Evolutionary conservation across 108 stramenopile genomes (phyloP), one percentile per base, ranked within the genome.

Genomic region (Nitzschia sp.): DNA sequence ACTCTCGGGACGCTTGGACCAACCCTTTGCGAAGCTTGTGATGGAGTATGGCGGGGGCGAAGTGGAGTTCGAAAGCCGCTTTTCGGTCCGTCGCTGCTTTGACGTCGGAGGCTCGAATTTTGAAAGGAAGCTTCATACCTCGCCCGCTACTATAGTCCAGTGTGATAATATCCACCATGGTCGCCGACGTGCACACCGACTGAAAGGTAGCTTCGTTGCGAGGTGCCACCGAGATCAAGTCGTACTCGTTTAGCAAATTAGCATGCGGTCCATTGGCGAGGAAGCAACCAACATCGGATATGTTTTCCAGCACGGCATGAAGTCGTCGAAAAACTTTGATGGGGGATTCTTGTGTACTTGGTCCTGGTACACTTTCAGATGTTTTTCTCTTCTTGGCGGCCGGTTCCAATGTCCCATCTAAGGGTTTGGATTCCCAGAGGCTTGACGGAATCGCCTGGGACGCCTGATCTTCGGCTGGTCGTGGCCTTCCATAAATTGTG

Each of bases 301-400:
- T 58, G 66, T 85, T 82, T 84, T 92, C 90, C 13, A 92, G 27
- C 31, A 89, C 78, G 21, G 74, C 74, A 59, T 89, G 87, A 53
- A 92, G 72, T 57, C 90, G 57, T 59, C 86, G 77, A 53, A 80
- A 48, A 59, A 86, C 23, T 9, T 54, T 15, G 19, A 76, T 72
- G 5, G 59, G 38, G 1, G 21, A 35, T 48, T 72, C 63, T 42
- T 72, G 18, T 1, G 27, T 25, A n/a, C 4, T 31, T 13, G 54
- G 30, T 32, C 23, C 36, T 59, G 47, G 58, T 2, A 18, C 66
- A 4, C n/a, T n/a, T n/a, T n/a, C n/a, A 24, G 32, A 25, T 17
- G 38, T 17, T 9, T 62, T 62, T 62, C 36, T 62, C 36, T 32
- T 68, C 51, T 5, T 70, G 19, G 11, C 3, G 8, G 61, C 21